Evolutionary conservation across 805 yeast species (phyloP), one percentile per base, ranked within the genome.

Genomic region (Nakazawaea wickerhamii): DNA sequence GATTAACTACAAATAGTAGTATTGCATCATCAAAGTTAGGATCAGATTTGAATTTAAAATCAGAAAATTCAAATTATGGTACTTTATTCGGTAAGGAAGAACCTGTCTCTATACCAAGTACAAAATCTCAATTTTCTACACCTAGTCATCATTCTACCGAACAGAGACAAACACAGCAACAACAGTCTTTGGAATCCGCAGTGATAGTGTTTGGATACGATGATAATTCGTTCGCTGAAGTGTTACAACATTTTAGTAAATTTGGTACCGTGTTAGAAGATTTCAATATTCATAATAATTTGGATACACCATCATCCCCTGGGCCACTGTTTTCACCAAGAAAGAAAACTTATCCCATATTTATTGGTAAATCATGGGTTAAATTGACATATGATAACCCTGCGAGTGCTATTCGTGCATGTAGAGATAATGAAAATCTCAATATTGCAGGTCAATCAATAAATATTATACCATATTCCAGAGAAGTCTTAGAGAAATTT

Each of bases 131-230:
- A 27, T 14, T 28, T 30, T 26, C 46, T 3, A 37, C 28, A 35
- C 32, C 38, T 18, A 11, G 32, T 14, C 30, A 26, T 23, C 20
- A 17, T 23, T 13, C 13, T n/a, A 15, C 30, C 9, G 14, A 17
- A 9, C 36, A 30, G n/a, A 21, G 17, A 30, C 21, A 30, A 30
- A 17, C n/a, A 4, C 35, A 17, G 32, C 41, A 10, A 14, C 31
- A 36, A 36, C 34, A 28, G 21, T 8, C 35, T 8, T 4, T 60
- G 26, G 88, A 79, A 43, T 70, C 78, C 37, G 84, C 95, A 0
- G 84, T 91, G 1, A 63, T 90, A 22, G 87, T 91, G 3, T 88
- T 84, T 62, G 98, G 98, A 1, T 91, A 87, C 58, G 88, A 95
- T 1, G 95, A 89, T 54, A 70, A 78, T 2, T 70, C 81, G 49